Conservation (phyloP, 75 land plant genomes). For the Cryptomeria japonica region DNA sequence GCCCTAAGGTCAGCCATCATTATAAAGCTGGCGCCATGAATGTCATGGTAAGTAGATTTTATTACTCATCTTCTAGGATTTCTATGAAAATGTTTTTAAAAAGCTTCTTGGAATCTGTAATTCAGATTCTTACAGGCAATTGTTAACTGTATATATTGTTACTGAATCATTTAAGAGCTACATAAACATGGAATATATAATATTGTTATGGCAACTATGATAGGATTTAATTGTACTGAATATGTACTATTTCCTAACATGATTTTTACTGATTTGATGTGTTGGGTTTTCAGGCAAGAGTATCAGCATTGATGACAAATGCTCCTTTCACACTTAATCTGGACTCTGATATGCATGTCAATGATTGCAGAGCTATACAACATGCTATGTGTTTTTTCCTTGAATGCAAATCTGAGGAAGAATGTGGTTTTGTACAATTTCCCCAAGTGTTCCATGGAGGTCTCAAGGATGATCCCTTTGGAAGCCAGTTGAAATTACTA, state of each 20-base stretch:
- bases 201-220: not conserved
- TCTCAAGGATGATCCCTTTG: not conserved
- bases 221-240: not conserved
- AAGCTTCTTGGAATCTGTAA: not conserved
- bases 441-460: slow-evolving; percentile 32
- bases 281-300: slow-evolving; percentile 32
- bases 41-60: slow-evolving; percentile 28
- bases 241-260: not conserved
- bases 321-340: slow-evolving; percentile 52
- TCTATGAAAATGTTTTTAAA: not conserved
- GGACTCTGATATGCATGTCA: slow-evolving; percentile 47
- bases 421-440: slow-evolving; percentile 32
- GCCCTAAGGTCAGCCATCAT: slow-evolving; percentile 28
- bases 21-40: slow-evolving; percentile 74
- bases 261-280: not conserved
- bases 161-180: not conserved
- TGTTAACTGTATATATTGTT: not conserved
- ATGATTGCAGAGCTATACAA: slow-evolving; percentile 19
- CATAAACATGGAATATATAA: not conserved
- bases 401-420: slow-evolving; percentile 11
- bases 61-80: not conserved
- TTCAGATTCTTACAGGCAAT: too few relatives aligned
- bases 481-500: not conserved
- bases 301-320: slow-evolving; percentile 51
- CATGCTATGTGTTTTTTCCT: slow-evolving; percentile 42